Conservation (phyloP, 164 flowering plant species). For the Hamamelis virginiana region DNA sequence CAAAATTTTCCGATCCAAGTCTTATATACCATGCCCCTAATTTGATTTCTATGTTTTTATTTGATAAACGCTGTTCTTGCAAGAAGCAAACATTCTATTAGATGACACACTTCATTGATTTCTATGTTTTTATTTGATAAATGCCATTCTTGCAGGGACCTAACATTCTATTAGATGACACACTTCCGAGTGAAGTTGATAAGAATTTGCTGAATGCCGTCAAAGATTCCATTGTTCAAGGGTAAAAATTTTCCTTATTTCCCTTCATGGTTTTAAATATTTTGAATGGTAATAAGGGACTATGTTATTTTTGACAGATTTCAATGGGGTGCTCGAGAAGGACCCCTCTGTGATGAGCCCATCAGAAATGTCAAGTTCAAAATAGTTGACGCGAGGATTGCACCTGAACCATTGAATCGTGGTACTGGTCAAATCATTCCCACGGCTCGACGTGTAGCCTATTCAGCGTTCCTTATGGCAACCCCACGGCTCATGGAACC, state of each 20-base stretch:
- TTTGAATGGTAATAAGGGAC: too few species aligned
- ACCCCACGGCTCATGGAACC: conserved; percentile 99
- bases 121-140: background rate
- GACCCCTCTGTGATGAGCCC: conserved; percentile 98
- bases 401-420: conserved; percentile 87
- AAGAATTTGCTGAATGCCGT: conserved; percentile 81
- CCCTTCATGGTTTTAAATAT: background rate
- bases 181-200: conserved; percentile 95
- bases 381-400: conserved; percentile 94
- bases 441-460: conserved; percentile 95
- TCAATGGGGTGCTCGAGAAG: conserved; percentile 99
- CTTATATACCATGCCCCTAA: background rate
- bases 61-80: conserved; percentile 6
- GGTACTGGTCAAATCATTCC: conserved; percentile 99
- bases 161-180: conserved; percentile 90
- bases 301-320: conserved; percentile 48
- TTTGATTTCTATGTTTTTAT: background rate
- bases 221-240: conserved; percentile 98
- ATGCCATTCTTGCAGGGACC: conserved; percentile 66
- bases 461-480: conserved; percentile 98
- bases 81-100: conserved; percentile 95
- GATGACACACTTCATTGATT: conserved; percentile 96
- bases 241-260: conserved; percentile 43
- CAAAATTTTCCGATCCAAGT: background rate
- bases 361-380: conserved; percentile 97